Evolutionary conservation across 495 filamentous ascomycete genomes (phyloP).

Genomic region (Penicillium crystallinum): DNA sequence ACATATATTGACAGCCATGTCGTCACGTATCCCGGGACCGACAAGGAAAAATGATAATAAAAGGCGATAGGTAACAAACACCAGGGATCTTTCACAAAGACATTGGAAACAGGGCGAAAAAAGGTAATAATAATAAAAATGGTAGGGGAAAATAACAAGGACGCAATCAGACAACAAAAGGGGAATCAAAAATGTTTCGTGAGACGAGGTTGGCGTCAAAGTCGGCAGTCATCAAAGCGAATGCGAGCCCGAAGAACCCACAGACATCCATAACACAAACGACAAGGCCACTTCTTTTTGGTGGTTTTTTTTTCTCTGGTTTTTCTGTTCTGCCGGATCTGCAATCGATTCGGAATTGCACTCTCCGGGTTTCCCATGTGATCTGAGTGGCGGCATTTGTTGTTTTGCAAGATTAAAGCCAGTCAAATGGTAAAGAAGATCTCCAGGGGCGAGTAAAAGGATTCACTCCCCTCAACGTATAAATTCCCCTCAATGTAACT

Average conservation of each 20-base stretch:
- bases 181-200: constrained; percentile 43
- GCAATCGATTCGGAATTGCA: background rate
- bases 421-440: constrained; percentile 10
- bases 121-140: constrained; percentile 10
- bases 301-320: constrained; percentile 6
- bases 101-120: background rate
- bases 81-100: constrained; percentile 19
- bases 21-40: constrained; percentile 17
- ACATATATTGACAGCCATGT: constrained; percentile 29
- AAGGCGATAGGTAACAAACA: constrained; percentile 16
- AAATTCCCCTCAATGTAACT: background rate
- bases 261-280: constrained; percentile 21
- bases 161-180: constrained; percentile 36
- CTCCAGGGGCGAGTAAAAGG: background rate
- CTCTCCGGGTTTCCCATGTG: constrained; percentile 19
- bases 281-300: constrained; percentile 12
- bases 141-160: constrained; percentile 16
- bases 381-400: constrained; percentile 3
- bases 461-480: background rate
- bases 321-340: constrained; percentile 13
- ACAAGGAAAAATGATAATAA: constrained; percentile 15
- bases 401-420: constrained; percentile 3
- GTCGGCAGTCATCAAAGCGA: constrained; percentile 28
- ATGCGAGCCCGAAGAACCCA: constrained; percentile 26
- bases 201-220: constrained; percentile 42